Evolutionary conservation across 2,329 filamentous ascomycete genomes (phyloP), one percentile per base, ranked within the genome.

Genomic region (Trichoderma sp.): DNA sequence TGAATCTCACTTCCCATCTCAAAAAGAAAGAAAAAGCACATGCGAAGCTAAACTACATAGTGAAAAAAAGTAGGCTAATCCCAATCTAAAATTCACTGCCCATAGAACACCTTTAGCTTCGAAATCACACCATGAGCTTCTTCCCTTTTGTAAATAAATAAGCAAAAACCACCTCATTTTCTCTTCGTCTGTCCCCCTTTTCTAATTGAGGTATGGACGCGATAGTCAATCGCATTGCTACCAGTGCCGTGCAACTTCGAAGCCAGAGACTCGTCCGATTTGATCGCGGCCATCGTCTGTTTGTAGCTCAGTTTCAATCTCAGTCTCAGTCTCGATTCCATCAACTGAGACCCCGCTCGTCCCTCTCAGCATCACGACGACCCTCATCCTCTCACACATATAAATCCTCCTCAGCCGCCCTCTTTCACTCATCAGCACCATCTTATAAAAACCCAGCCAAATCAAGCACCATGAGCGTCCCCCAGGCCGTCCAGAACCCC

Each of bases 401-500:
- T 36, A 66, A 15, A 56, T 53, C n/a, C 30, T 24, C 12, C 15
- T 24, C 24, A 3, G 15, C 18, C 21, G 14, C 64, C 4, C 34
- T 15, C 15, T 18, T 18, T 11, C 24, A 32, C 28, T 32, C 60
- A 56, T 57, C 68, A 39, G 2, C 60, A 51, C 1, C 43, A 21
- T 21, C 18, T 1, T 11, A 9, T 0, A 56, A 21, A 9, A 66
- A 24, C 47, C 7, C 1, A 6, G 2, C n/a, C 12, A 43, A 26
- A 32, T n/a, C 39, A 15, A 24, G 15, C 43, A 70, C 32, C 57
- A 72, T 72, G 70, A 67, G 58, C 39, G 43, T 28, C 47, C 60
- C 67, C 53, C 68, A 71, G 9, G 43, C 58, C 2, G 83, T 88
- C 66, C 84, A 86, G 65, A 85, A 84, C 3, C 86, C 86, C 2